Evolutionary conservation across 768 basidiomycete species (phyloP).

Genomic region (Lentinula edodes): DNA sequence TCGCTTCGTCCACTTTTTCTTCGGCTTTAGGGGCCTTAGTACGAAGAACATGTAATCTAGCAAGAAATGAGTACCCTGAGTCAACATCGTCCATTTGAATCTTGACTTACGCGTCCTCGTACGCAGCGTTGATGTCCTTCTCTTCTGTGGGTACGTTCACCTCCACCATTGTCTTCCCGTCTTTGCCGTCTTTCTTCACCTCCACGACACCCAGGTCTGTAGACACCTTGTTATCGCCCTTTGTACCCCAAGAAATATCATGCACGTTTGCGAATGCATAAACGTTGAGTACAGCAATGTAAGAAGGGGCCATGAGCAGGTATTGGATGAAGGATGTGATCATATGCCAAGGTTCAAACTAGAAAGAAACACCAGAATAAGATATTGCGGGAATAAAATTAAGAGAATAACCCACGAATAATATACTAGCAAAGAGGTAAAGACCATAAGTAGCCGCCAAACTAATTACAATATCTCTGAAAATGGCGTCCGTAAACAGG

Average conservation of each 20-base stretch:
- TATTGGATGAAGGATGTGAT: slow-evolving; percentile 95
- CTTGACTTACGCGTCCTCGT: slow-evolving; percentile 67
- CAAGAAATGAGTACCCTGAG: background rate
- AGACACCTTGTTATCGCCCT: slow-evolving; percentile 83
- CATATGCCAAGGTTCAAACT: slow-evolving; percentile 99
- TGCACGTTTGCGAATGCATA: slow-evolving; percentile 90
- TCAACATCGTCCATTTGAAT: background rate
- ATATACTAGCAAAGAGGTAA: slow-evolving; percentile 76
- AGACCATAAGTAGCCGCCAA: slow-evolving; percentile 84
- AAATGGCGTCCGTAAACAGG: slow-evolving; percentile 74
- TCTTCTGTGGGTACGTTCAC: slow-evolving; percentile 82
- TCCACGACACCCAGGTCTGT: slow-evolving; percentile 84
- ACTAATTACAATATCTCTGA: slow-evolving; percentile 57
- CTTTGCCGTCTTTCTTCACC: slow-evolving; percentile 23
- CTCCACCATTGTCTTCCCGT: slow-evolving; percentile 77
- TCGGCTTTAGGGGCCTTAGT: slow-evolving; percentile 76
- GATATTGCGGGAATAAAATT: background rate
- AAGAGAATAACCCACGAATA: slow-evolving; percentile 62
- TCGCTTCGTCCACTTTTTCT: slow-evolving; percentile 51
- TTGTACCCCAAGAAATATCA: slow-evolving; percentile 95
- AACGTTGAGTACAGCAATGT: slow-evolving; percentile 90
- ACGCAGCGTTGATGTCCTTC: slow-evolving; percentile 84
- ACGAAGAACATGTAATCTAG: slow-evolving; percentile 59
- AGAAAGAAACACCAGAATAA: slow-evolving; percentile 6
- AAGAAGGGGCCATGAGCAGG: slow-evolving; percentile 86